Conservation (phyloP, 2,329 filamentous ascomycete species). For the Sporothrix sp. region DNA sequence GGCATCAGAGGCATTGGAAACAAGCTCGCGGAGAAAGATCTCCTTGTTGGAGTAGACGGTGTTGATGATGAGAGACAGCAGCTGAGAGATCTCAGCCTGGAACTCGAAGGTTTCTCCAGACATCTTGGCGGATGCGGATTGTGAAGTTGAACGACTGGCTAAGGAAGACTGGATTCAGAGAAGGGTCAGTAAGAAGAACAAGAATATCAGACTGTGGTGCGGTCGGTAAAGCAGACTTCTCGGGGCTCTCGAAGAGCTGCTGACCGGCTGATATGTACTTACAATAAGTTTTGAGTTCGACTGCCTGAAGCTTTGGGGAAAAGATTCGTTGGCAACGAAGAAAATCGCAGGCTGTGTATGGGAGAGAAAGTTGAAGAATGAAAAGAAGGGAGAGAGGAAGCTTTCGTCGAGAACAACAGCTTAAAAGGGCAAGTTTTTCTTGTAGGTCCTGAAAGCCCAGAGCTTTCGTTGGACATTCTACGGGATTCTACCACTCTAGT, state of each 20-base stretch:
- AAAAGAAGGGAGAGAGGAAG: conserved; percentile 12
- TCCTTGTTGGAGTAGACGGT: conserved; percentile 99
- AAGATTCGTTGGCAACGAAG: neutral
- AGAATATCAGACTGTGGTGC: no score
- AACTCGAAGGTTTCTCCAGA: conserved; percentile 95
- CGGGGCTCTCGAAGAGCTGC: neutral
- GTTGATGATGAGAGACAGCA: conserved; percentile 99
- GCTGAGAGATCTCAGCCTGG: conserved; percentile 99
- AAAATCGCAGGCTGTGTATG: conserved; percentile 3
- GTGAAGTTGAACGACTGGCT: no score
- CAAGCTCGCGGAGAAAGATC: conserved; percentile 97
- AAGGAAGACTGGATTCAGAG: no score
- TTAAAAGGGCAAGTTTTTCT: conserved; percentile 24
- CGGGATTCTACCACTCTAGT: conserved; percentile 26
- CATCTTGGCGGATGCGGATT: conserved; percentile 53
- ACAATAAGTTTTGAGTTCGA: neutral
- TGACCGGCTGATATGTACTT: neutral
- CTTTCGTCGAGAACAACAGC: conserved; percentile 20
- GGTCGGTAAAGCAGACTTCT: no score
- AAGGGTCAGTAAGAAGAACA: no score
- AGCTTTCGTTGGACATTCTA: conserved; percentile 25
- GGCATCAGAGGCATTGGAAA: conserved; percentile 98
- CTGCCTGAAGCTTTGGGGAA: neutral
- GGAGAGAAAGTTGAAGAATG: neutral
- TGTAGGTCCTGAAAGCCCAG: conserved; percentile 17